Evolutionary conservation across 1,139 yeast genomes (phyloP), one percentile per base, ranked within the genome.

Genomic region (Lodderomyces orthopsilosis): DNA sequence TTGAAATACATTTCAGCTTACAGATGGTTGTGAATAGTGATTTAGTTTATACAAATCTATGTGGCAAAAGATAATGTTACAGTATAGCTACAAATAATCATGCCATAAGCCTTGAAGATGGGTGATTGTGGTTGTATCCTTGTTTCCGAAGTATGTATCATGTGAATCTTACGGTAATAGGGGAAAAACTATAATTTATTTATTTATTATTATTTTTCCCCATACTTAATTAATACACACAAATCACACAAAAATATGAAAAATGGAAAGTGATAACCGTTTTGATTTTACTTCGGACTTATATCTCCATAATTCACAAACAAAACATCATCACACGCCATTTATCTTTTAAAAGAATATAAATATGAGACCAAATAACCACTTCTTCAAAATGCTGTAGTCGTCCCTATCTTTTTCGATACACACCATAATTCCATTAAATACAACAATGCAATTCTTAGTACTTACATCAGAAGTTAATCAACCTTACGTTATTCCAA

Each of bases 401-500:
- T n/a, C 34, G 4, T 30, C n/a, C 34, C 7, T 30, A 4, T 17
- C 34, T 30, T 27, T 12, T 6, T 27, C 15, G n/a, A n/a, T n/a
- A n/a, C n/a, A n/a, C n/a, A n/a, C n/a, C 18, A 9, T 13, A 30
- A 24, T 24, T 7, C n/a, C 28, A 24, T 24, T 5, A n/a, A 13
- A 28, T 28, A 13, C 32, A 28, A 28, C 35, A 27, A 38, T 21
- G 37, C 43, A 45, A 45, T 46, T 51, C 40, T 50, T 51, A 59
- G 68, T 73, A 42, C 74, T 83, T 59, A 73, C 84, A 38, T 71
- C 79, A 42, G 82, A 80, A 48, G 62, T 72, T 42, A 70, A 77
- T 43, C 71, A 75, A 58, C 88, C 90, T 51, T 83, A 81, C 56
- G 72, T 83, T 38, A 81, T 83, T 56, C 83, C 84, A 52, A 65